These are phyloP conservation scores for Chimonanthus praecox DNA, from an alignment of 164 flowering plant species.

Conservation along the genomic window DNA sequence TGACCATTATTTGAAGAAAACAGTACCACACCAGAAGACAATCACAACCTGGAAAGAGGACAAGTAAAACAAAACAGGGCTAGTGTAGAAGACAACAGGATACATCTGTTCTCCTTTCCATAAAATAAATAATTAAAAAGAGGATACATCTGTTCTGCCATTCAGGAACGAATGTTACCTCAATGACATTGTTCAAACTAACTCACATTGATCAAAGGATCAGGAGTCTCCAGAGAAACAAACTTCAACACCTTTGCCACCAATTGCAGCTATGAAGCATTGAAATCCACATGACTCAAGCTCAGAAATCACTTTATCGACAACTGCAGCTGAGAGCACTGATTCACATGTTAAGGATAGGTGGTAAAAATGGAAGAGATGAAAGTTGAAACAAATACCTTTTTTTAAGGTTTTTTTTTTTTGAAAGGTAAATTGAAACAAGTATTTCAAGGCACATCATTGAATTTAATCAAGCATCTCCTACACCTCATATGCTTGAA, in stretches of 20 bases:
- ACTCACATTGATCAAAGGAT: conserved; percentile 2
- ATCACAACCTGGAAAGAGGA: neutral
- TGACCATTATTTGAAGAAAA: neutral
- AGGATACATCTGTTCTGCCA: neutral
- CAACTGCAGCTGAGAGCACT: conserved; percentile 59
- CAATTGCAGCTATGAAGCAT: conserved; percentile 67
- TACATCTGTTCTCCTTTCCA: neutral
- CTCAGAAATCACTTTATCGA: conserved; percentile 67
- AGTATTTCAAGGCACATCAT: neutral
- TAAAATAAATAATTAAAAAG: neutral
- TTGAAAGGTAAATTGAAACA: neutral
- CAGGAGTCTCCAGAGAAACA: conserved; percentile 37
- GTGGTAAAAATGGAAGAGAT: neutral
- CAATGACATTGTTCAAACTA: neutral
- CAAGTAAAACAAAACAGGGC: neutral
- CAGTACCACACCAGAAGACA: neutral
- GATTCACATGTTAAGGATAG: conserved; percentile 37
- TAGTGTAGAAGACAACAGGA: neutral
- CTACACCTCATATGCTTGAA: neutral
- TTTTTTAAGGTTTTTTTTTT: too few species aligned
- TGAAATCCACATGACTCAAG: conserved; percentile 80
- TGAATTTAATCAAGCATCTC: neutral
- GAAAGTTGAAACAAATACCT: neutral
- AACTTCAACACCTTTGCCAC: conserved; percentile 72
- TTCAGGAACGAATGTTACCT: conserved; percentile 3